Base-by-base conservation (phyloP, 2,329 filamentous ascomycete genomes). In the Colletotrichum lindemuthianum region DNA sequence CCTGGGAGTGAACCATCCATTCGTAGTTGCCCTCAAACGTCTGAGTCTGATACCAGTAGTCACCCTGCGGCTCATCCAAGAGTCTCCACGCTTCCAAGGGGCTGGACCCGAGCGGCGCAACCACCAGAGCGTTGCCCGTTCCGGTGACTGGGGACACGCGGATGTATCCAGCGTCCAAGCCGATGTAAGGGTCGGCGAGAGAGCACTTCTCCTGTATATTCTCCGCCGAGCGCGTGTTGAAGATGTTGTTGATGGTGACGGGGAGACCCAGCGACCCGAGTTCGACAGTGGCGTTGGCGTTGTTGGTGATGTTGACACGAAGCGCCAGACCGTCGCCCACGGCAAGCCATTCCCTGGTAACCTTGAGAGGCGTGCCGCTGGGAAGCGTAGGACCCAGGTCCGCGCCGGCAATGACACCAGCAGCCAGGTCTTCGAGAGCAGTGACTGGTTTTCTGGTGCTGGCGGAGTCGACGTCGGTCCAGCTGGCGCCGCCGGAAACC, bases 201-300 rank as follows among this genome's bases (percentile, higher is more conserved):
- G 84, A 84, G 70, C 86, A 88, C 33, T 79, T 77, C 0, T 75
- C 72, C 57, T 82, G 80, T 7, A 82, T 86, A 7, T 85, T 80
- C 2, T 75, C 74, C 0, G 84, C 79, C 1, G 75, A 72, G 8
- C 84, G 79, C 48, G 77, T 77, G 11, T 81, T 86, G 69, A 88
- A 88, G 68, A 89, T 87, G 71, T 83, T 88, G 74, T 88, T 88
- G 75, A 88, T 86, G 70, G 87, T 84, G 16, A 85, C 79, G 0
- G 86, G 86, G 54, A 89, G 82, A 0, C 86, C 86, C 2, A 88
- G 76, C 51, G 82, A 82, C 2, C 86, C 86, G 6, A 89, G 72
- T 63, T 88, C 86, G 3, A 88, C 60, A 0, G 74, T 63, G 0
- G 70, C 66, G 0, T 69, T 67, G 1, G 72, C 81, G 0, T 72